Evolutionary conservation across 208 protist species (phyloP).

Genomic region (Leishmania gerbilli): DNA sequence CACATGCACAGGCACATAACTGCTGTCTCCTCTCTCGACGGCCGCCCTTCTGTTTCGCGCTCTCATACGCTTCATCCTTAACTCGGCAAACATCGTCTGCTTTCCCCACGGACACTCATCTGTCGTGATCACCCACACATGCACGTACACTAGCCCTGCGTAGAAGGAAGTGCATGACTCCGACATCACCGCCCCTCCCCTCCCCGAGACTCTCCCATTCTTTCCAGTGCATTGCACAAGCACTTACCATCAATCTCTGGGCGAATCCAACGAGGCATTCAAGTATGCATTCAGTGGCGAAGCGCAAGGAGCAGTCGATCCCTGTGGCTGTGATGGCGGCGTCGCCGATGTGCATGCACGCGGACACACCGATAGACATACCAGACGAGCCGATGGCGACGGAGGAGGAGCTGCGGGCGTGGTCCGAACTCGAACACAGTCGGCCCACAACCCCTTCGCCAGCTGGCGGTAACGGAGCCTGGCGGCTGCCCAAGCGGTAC

Average conservation of each 20-base stretch:
- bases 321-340: neutral
- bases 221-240: neutral
- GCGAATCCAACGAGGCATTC: neutral
- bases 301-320: conserved; percentile 27
- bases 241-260: neutral
- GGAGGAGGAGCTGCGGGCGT: conserved; percentile 29
- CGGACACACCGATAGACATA: conserved; percentile 6
- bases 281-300: conserved; percentile 17
- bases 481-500: conserved; percentile 19
- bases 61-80: neutral
- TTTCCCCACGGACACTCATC: neutral
- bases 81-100: neutral
- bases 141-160: neutral
- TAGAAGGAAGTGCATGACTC: neutral
- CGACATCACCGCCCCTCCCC: neutral
- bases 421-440: conserved; percentile 23
- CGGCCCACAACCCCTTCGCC: conserved; percentile 18
- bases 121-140: neutral
- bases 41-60: neutral
- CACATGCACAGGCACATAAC: neutral
- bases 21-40: neutral
- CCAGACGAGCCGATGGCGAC: conserved; percentile 23
- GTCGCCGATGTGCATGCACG: conserved; percentile 6
- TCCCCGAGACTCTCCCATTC: neutral
- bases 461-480: neutral